A percentile compares a stretch with the other conserved stretches of the same genome.
Evolutionary conservation across 441 rosid species (phyloP).

Genomic region (Eugenia klotzschiana): DNA sequence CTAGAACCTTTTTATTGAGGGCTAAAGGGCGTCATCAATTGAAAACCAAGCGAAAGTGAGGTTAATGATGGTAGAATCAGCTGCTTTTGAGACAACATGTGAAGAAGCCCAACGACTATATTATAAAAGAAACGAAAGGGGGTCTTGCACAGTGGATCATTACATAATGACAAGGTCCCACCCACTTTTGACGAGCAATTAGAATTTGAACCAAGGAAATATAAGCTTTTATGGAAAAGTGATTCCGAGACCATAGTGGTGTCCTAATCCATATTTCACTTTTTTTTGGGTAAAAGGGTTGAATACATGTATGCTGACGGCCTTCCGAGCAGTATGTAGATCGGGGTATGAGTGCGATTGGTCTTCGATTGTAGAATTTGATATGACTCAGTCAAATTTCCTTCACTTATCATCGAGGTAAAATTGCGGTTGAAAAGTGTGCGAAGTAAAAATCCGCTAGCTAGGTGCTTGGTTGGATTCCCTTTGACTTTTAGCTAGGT

Average conservation of each 20-base stretch:
- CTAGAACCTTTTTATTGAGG: background rate
- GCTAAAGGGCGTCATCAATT: background rate
- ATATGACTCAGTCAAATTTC: background rate
- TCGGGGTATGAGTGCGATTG: background rate
- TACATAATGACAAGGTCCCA: background rate
- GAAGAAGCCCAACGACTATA: background rate
- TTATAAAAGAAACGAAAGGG: background rate
- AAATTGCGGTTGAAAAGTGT: background rate
- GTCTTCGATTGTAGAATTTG: background rate
- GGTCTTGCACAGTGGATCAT: background rate
- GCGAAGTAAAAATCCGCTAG: background rate
- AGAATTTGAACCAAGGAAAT: background rate
- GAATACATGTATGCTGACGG: background rate
- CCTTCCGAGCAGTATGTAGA: background rate
- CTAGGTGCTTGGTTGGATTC: background rate
- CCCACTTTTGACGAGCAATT: background rate
- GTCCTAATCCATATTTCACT: background rate
- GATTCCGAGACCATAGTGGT: background rate
- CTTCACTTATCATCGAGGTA: background rate
- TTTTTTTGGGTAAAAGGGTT: background rate
- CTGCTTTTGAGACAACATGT: background rate
- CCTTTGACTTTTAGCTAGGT: no score
- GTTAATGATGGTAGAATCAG: background rate
- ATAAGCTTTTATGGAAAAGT: background rate
- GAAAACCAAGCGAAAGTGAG: background rate